These are phyloP conservation scores for Beauveria varroae DNA, from an alignment of 2,329 filamentous ascomycete species.

Conservation along the genomic window DNA sequence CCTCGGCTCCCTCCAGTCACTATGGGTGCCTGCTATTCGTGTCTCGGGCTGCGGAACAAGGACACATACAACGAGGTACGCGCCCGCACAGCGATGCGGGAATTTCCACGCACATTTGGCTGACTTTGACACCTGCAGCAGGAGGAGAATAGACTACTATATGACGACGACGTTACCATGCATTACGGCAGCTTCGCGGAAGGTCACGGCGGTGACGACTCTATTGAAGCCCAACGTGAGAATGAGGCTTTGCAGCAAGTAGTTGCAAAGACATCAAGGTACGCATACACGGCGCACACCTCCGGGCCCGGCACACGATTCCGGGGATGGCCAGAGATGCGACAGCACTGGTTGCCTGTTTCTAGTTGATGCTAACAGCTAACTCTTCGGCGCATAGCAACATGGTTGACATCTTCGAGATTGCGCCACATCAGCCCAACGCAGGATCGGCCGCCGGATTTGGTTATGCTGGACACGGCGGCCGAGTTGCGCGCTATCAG, in stretches of 20 bases:
- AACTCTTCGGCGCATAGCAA: conserved; percentile 37
- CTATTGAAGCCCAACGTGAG: conserved; percentile 55
- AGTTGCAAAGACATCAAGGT: conserved; percentile 58
- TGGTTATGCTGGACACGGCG: conserved; percentile 46
- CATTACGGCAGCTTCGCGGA: conserved; percentile 59
- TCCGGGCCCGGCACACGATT: too few species aligned
- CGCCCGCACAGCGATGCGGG: neutral
- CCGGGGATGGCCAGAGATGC: neutral
- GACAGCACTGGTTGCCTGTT: neutral
- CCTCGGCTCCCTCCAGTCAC: neutral
- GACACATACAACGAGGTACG: conserved; percentile 50
- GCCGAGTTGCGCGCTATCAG: conserved; percentile 51
- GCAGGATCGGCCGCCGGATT: conserved; percentile 32
- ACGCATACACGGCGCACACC: conserved; percentile 17
- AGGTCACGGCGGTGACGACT: conserved; percentile 47
- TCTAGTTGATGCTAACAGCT: neutral
- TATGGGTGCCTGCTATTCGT: conserved; percentile 57
- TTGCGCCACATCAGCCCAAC: conserved; percentile 43
- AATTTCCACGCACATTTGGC: neutral
- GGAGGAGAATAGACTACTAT: conserved; percentile 51
- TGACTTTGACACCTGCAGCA: conserved; percentile 29
- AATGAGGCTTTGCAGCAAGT: conserved; percentile 57
- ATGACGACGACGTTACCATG: conserved; percentile 51
- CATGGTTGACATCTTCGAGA: conserved; percentile 61
- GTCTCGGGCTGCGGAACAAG: conserved; percentile 44